Conservation (phyloP, 202 grass and related monocot genomes). For the Bolboschoenoplectus hybrid region DNA sequence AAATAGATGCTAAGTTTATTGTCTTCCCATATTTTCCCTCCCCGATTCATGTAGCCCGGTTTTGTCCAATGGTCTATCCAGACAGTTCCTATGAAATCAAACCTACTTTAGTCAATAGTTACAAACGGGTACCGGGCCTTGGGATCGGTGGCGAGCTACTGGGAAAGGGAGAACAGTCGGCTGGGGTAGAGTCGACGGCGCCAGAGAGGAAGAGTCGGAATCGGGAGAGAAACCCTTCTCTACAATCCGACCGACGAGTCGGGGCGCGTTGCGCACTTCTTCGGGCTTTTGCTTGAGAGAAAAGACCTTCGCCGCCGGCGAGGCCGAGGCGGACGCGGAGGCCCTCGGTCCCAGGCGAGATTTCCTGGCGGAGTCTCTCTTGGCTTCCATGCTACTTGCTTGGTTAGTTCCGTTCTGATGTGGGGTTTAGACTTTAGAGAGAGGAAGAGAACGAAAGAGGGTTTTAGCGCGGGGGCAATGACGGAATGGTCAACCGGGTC, state of each 20-base stretch:
- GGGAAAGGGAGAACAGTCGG: slow-evolving; percentile 85
- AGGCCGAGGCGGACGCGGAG: background rate
- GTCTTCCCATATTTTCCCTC: background rate
- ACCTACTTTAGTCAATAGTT: background rate
- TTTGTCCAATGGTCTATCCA: background rate
- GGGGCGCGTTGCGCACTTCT: slow-evolving; percentile 35
- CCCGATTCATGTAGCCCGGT: background rate
- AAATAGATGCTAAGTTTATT: background rate
- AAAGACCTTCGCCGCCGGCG: slow-evolving; percentile 15
- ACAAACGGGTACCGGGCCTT: slow-evolving; percentile 64
- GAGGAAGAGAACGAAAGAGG: background rate
- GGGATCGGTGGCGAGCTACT: slow-evolving; percentile 88
- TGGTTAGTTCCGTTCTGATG: background rate
- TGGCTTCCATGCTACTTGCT: background rate
- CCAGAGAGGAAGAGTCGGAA: slow-evolving; percentile 32
- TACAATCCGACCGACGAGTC: slow-evolving; percentile 75
- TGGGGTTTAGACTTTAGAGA: background rate
- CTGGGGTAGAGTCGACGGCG: slow-evolving; percentile 47
- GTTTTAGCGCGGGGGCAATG: background rate
- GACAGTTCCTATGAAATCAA: background rate
- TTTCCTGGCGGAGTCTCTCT: background rate
- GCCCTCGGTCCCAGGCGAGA: slow-evolving; percentile 1
- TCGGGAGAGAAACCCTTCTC: slow-evolving; percentile 81
- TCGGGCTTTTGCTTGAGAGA: slow-evolving; percentile 43
- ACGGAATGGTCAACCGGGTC: too few species aligned